These are phyloP conservation scores for Mortierella sp. DNA, from an alignment of 371 early-diverging fungal species.

Conservation along the genomic window DNA sequence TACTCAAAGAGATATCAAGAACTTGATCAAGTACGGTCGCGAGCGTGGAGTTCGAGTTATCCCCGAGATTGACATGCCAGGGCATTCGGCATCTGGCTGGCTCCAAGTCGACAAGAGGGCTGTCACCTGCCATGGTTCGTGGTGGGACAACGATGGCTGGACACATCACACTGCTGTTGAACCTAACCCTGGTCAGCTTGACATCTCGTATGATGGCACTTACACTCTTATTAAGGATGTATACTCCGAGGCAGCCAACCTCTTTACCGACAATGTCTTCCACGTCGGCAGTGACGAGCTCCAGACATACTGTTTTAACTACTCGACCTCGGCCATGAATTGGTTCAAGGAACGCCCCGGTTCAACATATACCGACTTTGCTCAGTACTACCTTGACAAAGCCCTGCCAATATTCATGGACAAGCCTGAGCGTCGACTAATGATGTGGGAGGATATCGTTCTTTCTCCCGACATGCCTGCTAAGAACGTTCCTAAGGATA, in stretches of 20 bases:
- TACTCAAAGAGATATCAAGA: conserved; percentile 68
- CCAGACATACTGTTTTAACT: conserved; percentile 74
- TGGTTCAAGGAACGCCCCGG: conserved; percentile 54
- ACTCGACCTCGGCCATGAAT: conserved; percentile 39
- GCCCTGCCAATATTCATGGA: conserved; percentile 56
- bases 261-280: conserved; percentile 77
- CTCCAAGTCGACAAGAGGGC: conserved; percentile 62
- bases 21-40: conserved; percentile 72
- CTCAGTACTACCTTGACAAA: conserved; percentile 52
- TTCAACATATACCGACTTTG: conserved; percentile 37
- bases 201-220: conserved; percentile 69
- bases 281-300: conserved; percentile 88
- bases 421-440: conserved; percentile 56
- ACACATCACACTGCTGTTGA: conserved; percentile 59
- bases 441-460: conserved; percentile 56
- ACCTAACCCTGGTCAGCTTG: conserved; percentile 85
- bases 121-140: conserved; percentile 60
- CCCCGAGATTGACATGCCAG: conserved; percentile 87
- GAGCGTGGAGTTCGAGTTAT: conserved; percentile 83
- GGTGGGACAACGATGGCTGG: conserved; percentile 66
- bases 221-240: conserved; percentile 71
- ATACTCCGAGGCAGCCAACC: conserved; percentile 68
- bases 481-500: conserved; percentile 59
- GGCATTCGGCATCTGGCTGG: conserved; percentile 72
- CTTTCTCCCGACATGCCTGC: conserved; percentile 43